These are phyloP conservation scores for Podospora anserina DNA, from an alignment of 495 filamentous ascomycete genomes.

Conservation along the genomic window DNA sequence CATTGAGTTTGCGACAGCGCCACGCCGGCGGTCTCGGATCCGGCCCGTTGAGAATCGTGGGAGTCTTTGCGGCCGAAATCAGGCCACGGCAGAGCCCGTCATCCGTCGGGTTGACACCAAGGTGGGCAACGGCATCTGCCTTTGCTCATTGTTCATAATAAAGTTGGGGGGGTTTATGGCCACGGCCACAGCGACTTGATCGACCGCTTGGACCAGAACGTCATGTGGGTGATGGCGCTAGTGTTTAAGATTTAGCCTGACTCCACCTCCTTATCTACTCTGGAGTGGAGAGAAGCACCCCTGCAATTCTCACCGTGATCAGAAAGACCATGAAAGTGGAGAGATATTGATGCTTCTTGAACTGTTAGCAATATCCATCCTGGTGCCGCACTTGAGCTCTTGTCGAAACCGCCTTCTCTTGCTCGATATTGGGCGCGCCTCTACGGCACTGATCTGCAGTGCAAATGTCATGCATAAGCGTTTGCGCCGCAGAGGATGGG, in stretches of 20 bases:
- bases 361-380: too few species aligned
- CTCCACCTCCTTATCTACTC: constrained; percentile 1
- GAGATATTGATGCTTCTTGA: neutral
- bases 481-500: constrained; percentile 6
- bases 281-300: neutral
- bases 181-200: neutral
- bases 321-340: neutral
- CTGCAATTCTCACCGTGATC: neutral
- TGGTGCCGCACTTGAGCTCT: neutral
- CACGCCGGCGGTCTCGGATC: neutral
- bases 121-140: neutral
- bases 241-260: constrained; percentile 31
- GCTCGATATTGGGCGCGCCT: neutral
- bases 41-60: neutral
- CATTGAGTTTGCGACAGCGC: neutral
- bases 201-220: neutral
- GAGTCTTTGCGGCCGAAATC: neutral
- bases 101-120: neutral
- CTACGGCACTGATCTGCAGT: neutral
- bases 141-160: too few species aligned
- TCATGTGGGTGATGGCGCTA: constrained; percentile 26
- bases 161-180: too few species aligned
- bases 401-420: neutral
- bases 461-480: constrained; percentile 11
- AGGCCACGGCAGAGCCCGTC: neutral